Percentiles rank a stretch among this genome's conserved stretches.
These are phyloP conservation scores for Orychophragmus violaceus DNA, from an alignment of 345 rosid genomes.

Conservation along the genomic window DNA sequence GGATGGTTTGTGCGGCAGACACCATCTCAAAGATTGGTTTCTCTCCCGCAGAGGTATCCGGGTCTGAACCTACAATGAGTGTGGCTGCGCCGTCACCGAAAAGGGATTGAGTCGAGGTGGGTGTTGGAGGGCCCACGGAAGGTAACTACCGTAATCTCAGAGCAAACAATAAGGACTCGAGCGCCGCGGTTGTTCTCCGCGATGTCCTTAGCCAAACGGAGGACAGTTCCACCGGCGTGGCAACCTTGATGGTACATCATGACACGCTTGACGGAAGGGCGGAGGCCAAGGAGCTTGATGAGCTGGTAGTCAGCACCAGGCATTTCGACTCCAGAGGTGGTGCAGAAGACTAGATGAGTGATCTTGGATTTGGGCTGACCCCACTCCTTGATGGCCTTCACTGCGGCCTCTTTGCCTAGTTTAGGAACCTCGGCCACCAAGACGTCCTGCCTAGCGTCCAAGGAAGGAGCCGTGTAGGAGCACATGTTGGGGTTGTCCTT, in stretches of 20 bases:
- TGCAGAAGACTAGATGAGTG: constrained; percentile 76
- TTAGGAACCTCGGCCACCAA: constrained; percentile 70
- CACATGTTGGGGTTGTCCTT: constrained; percentile 54
- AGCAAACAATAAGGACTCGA: constrained; percentile 71
- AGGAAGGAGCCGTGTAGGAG: constrained; percentile 58
- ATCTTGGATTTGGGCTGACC: constrained; percentile 76
- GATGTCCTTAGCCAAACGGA: constrained; percentile 71
- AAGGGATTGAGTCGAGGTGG: constrained; percentile 58
- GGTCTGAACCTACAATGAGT: constrained; percentile 57
- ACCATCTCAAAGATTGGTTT: not conserved
- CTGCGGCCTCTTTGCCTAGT: constrained; percentile 71
- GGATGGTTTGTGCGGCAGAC: not conserved
- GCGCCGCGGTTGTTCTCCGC: constrained; percentile 77
- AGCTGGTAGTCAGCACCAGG: constrained; percentile 92
- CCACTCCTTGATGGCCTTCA: constrained; percentile 71
- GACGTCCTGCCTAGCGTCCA: constrained; percentile 67
- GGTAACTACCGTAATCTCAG: constrained; percentile 65
- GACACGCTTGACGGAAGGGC: constrained; percentile 62
- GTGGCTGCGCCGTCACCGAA: constrained; percentile 75
- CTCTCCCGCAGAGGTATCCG: constrained; percentile 1
- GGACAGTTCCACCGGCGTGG: constrained; percentile 76
- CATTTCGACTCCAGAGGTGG: constrained; percentile 85
- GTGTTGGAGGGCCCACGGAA: constrained; percentile 68
- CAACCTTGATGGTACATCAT: constrained; percentile 76
- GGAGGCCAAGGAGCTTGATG: constrained; percentile 67